Evolutionary conservation across 2,329 filamentous ascomycete species (phyloP).

Genomic region (Aspergillus candidus): DNA sequence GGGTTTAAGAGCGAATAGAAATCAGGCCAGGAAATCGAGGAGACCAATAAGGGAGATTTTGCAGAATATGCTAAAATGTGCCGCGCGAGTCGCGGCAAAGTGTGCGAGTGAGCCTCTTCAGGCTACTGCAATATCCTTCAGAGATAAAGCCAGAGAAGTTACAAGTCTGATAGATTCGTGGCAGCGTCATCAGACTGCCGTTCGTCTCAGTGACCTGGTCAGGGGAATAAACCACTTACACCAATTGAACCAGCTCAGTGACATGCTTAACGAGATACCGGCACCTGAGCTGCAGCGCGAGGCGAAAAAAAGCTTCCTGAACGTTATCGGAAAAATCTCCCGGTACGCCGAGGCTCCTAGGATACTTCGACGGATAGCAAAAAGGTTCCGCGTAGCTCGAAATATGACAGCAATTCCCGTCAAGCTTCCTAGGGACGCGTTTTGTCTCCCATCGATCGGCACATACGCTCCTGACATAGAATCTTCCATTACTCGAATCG

Average conservation of each 20-base stretch:
- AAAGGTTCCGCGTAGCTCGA: slow-evolving; percentile 23
- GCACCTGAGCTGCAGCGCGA: slow-evolving; percentile 12
- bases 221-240: slow-evolving; percentile 24
- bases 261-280: slow-evolving; percentile 17
- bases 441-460: slow-evolving; percentile 8
- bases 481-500: no score
- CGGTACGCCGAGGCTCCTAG: slow-evolving; percentile 33
- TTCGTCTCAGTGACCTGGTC: slow-evolving; percentile 22
- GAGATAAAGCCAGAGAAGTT: slow-evolving; percentile 14
- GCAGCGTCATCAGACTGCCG: slow-evolving; percentile 18
- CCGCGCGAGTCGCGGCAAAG: slow-evolving; percentile 6
- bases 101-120: slow-evolving; percentile 2
- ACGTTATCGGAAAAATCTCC: slow-evolving; percentile 33
- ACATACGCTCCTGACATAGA: background rate
- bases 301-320: slow-evolving; percentile 18
- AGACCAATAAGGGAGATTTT: slow-evolving; percentile 9
- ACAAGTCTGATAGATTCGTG: slow-evolving; percentile 21
- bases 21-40: background rate
- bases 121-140: slow-evolving; percentile 9
- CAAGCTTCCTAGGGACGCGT: slow-evolving; percentile 24
- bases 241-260: slow-evolving; percentile 8
- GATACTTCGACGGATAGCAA: slow-evolving; percentile 29
- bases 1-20: slow-evolving; percentile 11
- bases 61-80: slow-evolving; percentile 4
- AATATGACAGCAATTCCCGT: slow-evolving; percentile 24